These are phyloP conservation scores for Barnettozyma siamensis DNA, from an alignment of 805 yeast species.

Conservation along the genomic window DNA sequence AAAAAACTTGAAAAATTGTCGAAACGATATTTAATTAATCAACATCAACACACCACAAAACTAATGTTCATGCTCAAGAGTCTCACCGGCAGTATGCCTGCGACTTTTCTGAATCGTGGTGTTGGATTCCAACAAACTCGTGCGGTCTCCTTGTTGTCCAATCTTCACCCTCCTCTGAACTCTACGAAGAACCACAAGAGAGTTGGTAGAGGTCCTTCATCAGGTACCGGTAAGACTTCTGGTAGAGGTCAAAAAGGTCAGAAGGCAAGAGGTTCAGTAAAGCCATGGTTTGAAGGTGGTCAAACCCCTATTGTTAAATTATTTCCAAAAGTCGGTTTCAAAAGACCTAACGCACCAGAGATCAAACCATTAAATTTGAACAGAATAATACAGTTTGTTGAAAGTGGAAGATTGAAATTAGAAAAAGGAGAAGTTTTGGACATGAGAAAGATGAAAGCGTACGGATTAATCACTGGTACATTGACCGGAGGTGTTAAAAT, in stretches of 20 bases:
- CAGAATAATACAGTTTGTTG: constrained; percentile 65
- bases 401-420: constrained; percentile 56
- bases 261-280: constrained; percentile 88
- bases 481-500: constrained; percentile 78
- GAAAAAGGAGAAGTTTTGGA: constrained; percentile 58
- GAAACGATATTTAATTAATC: not conserved
- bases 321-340: constrained; percentile 86
- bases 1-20: constrained; percentile 4
- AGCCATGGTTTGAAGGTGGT: constrained; percentile 97
- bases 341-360: constrained; percentile 50
- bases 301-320: constrained; percentile 84
- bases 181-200: constrained; percentile 60
- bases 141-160: constrained; percentile 44
- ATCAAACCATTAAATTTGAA: constrained; percentile 52
- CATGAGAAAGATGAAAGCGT: constrained; percentile 69
- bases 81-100: not conserved
- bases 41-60: not conserved
- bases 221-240: constrained; percentile 89
- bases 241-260: constrained; percentile 99
- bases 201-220: constrained; percentile 94
- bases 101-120: not conserved
- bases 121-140: constrained; percentile 22
- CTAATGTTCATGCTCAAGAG: constrained; percentile 1
- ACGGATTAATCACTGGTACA: constrained; percentile 67
- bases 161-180: constrained; percentile 52